A percentile compares a stretch with the other conserved stretches of the same genome.
Conservation (phyloP, 331 rosid genomes). For the Rhamnella rubrinervis region DNA sequence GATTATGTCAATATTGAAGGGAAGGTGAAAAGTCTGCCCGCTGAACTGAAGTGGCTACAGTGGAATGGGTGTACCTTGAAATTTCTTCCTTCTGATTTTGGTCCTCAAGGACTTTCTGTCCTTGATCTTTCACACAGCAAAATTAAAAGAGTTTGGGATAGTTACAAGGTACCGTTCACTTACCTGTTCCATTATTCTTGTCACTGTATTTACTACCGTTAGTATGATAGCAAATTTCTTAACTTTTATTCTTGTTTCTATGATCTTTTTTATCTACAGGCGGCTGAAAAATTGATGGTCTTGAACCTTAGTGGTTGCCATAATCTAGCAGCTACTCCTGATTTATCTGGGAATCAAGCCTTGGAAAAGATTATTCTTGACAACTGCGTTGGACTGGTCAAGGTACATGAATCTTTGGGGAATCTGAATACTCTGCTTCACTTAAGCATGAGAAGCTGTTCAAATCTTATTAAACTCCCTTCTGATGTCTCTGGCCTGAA, state of each 20-base stretch:
- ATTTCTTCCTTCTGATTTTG: constrained; percentile 36
- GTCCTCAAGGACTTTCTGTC: constrained; percentile 44
- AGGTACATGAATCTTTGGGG: constrained; percentile 54
- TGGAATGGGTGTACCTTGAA: constrained; percentile 57
- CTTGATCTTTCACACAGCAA: constrained; percentile 56
- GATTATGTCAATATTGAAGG: constrained; percentile 52
- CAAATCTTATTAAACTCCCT: constrained; percentile 43
- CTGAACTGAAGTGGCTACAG: constrained; percentile 58
- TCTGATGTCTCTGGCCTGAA: constrained; percentile 48
- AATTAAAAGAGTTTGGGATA: constrained; percentile 34
- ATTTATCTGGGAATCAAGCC: constrained; percentile 43
- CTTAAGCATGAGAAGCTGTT: constrained; percentile 43
- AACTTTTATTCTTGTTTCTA: neutral
- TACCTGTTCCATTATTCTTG: neutral
- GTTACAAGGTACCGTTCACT: constrained; percentile 29
- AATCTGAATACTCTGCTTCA: constrained; percentile 37
- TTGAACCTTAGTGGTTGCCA: constrained; percentile 43
- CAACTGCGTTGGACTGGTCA: constrained; percentile 36
- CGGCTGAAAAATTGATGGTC: constrained; percentile 44
- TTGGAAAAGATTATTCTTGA: constrained; percentile 51
- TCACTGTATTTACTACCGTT: constrained; percentile 37
- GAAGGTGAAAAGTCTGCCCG: constrained; percentile 35
- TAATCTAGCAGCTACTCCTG: constrained; percentile 42
- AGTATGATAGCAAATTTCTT: neutral
- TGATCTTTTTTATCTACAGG: constrained; percentile 32